A percentile compares a stretch with the other conserved stretches of the same genome.
Evolutionary conservation across 1,284 basidiomycete genomes (phyloP).

Genomic region (Leccinum glutinopallens): DNA sequence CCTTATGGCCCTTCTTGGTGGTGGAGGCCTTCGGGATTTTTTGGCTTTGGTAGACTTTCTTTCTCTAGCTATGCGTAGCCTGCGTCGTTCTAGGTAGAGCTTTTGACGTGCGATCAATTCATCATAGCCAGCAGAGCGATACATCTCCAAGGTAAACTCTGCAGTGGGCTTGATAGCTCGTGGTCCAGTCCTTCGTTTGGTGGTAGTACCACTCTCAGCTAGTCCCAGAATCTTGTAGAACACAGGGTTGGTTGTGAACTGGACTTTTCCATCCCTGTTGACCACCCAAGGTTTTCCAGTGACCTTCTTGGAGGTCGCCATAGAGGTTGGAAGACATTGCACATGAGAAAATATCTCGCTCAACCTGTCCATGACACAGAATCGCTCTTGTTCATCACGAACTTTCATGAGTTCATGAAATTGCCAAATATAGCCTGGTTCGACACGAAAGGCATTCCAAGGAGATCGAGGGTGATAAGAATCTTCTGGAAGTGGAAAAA

Average conservation of each 20-base stretch:
- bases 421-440: slow-evolving; percentile 1
- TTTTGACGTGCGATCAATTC: neutral
- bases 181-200: slow-evolving; percentile 1
- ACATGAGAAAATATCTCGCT: neutral
- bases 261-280: neutral
- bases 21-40: neutral
- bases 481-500: slow-evolving; percentile 1
- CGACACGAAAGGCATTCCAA: neutral
- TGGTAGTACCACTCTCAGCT: too few relatives aligned
- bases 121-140: slow-evolving; percentile 2
- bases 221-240: slow-evolving; percentile 4
- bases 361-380: neutral
- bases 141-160: neutral
- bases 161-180: neutral
- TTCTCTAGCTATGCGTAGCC: neutral
- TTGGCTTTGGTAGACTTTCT: neutral
- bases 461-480: neutral
- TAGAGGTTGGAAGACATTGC: neutral
- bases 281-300: too few relatives aligned
- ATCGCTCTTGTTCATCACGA: neutral
- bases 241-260: neutral
- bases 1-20: neutral
- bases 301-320: neutral
- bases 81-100: neutral
- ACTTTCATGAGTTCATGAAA: neutral